These are phyloP conservation scores for Intubia oerlemansii DNA, from an alignment of 2,329 filamentous ascomycete genomes.

Conservation along the genomic window DNA sequence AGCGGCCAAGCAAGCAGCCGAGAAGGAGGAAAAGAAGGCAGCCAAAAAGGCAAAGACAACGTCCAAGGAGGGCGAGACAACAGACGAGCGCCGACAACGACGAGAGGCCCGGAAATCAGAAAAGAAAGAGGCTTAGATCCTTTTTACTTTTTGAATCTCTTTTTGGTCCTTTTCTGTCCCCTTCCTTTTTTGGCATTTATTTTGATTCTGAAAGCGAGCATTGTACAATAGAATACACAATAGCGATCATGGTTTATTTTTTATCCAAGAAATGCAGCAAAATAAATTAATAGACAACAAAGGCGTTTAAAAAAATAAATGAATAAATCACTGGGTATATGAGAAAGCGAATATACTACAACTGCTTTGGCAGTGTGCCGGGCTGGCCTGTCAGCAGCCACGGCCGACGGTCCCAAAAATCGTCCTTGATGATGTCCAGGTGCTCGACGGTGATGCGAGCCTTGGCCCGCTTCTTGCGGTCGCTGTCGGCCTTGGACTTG, in stretches of 20 bases:
- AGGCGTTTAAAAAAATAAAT: slow-evolving; percentile 8
- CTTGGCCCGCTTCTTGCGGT: slow-evolving; percentile 62
- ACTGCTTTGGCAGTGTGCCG: slow-evolving; percentile 43
- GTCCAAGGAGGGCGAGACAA: slow-evolving; percentile 18
- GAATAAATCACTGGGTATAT: too few relatives aligned
- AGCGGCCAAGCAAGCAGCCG: slow-evolving; percentile 1
- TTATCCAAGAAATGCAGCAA: too few relatives aligned
- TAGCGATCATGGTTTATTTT: background rate
- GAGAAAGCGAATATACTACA: too few relatives aligned
- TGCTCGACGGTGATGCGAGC: slow-evolving; percentile 66
- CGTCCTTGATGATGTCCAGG: slow-evolving; percentile 84
- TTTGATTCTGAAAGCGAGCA: too few relatives aligned
- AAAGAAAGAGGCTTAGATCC: background rate
- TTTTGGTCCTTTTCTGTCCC: background rate
- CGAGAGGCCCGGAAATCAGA: too few relatives aligned
- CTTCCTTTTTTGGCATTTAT: too few relatives aligned
- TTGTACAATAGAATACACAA: too few relatives aligned
- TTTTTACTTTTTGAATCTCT: background rate
- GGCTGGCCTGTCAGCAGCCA: slow-evolving; percentile 65
- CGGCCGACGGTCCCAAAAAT: slow-evolving; percentile 75
- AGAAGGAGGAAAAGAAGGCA: too few relatives aligned
- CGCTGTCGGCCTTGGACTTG: slow-evolving; percentile 65
- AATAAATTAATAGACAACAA: too few relatives aligned
- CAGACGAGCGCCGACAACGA: slow-evolving; percentile 20
- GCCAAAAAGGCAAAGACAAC: too few relatives aligned